Evolutionary conservation across 129 eudicot species (phyloP).

Genomic region (Flaveria ramosissima): DNA sequence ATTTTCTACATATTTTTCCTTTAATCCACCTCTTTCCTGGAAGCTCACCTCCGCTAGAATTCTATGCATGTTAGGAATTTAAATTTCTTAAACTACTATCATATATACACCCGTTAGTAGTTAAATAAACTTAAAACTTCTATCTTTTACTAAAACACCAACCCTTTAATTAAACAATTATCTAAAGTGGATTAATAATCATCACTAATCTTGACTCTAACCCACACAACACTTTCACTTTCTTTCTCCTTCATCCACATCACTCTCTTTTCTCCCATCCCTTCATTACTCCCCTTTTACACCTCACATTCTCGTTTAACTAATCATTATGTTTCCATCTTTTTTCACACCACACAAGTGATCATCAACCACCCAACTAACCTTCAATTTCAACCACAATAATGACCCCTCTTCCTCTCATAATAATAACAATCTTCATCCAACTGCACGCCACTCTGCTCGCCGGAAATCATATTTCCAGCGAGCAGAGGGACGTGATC

Average conservation of each 20-base stretch:
- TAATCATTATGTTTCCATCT: conserved; percentile 23
- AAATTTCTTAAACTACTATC: no score
- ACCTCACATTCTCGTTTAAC: conserved; percentile 37
- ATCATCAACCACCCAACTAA: conserved; percentile 7
- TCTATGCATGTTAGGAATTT: no score
- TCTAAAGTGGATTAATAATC: conserved; percentile 29
- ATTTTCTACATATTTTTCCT: no score
- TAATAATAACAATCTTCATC: conserved; percentile 30
- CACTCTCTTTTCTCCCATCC: conserved; percentile 30
- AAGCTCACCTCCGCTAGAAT: no score
- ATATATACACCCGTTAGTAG: no score
- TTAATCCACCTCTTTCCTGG: no score
- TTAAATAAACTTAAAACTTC: neutral
- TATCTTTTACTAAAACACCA: neutral
- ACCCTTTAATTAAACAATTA: conserved; percentile 2
- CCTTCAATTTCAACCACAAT: conserved; percentile 11
- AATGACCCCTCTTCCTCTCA: conserved; percentile 25
- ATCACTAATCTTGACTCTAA: conserved; percentile 21
- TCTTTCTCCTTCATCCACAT: conserved; percentile 44
- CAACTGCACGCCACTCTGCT: neutral
- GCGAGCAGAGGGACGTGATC: conserved; percentile 55
- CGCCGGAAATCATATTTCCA: conserved; percentile 10
- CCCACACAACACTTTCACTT: conserved; percentile 34
- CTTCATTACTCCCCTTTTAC: conserved; percentile 34
- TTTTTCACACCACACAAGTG: conserved; percentile 6